A percentile compares a stretch with the other conserved stretches of the same genome.
Evolutionary conservation across 495 filamentous ascomycete species (phyloP).

Genomic region (Pseudomonodictys pantanalensis): DNA sequence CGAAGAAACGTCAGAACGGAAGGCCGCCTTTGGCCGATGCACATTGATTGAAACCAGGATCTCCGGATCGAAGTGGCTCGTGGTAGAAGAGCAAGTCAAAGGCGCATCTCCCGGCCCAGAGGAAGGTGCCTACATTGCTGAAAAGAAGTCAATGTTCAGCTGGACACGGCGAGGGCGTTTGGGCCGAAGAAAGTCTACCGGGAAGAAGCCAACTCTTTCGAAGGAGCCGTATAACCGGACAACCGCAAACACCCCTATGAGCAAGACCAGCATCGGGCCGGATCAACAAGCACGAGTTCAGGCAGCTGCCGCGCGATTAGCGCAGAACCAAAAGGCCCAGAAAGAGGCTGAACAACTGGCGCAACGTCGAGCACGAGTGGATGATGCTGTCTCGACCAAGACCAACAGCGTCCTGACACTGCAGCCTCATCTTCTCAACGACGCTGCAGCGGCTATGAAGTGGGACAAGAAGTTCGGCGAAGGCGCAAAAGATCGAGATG

Average conservation of each 20-base stretch:
- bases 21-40: slow-evolving; percentile 91
- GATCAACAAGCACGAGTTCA: slow-evolving; percentile 93
- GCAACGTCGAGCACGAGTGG: slow-evolving; percentile 42
- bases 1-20: slow-evolving; percentile 79
- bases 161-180: slow-evolving; percentile 70
- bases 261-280: slow-evolving; percentile 84
- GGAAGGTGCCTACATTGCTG: slow-evolving; percentile 80
- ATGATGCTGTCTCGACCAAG: slow-evolving; percentile 61
- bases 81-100: slow-evolving; percentile 94
- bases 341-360: slow-evolving; percentile 32
- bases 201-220: slow-evolving; percentile 50
- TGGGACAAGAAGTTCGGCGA: slow-evolving; percentile 89
- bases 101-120: slow-evolving; percentile 85
- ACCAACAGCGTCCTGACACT: slow-evolving; percentile 91
- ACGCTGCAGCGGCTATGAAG: slow-evolving; percentile 90
- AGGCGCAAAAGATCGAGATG: slow-evolving; percentile 69
- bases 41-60: slow-evolving; percentile 88
- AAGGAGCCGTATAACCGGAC: slow-evolving; percentile 53
- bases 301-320: slow-evolving; percentile 75
- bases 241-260: slow-evolving; percentile 51
- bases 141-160: slow-evolving; percentile 89
- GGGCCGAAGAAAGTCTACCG: slow-evolving; percentile 65
- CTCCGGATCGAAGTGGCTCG: slow-evolving; percentile 77
- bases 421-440: slow-evolving; percentile 78
- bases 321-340: slow-evolving; percentile 60